Percentiles rank a stretch among this genome's conserved stretches.
These are phyloP conservation scores for Hericium alpestre DNA, from an alignment of 768 basidiomycete species.

Conservation along the genomic window DNA sequence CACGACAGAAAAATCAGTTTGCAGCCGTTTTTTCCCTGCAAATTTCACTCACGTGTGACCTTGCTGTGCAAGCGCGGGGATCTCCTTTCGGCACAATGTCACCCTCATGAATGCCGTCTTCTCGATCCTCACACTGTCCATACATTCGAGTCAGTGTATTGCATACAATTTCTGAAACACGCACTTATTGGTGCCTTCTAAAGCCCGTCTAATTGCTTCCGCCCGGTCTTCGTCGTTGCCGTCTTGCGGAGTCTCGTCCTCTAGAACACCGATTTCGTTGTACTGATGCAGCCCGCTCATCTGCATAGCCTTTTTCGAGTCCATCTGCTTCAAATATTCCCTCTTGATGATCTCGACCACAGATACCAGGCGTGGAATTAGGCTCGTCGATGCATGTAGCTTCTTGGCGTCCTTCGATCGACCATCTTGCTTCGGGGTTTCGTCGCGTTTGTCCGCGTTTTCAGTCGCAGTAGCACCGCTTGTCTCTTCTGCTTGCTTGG, in stretches of 20 bases:
- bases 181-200: slow-evolving; percentile 54
- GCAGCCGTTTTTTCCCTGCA: background rate
- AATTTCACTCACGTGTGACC: slow-evolving; percentile 41
- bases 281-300: slow-evolving; percentile 62
- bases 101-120: slow-evolving; percentile 63
- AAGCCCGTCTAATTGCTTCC: slow-evolving; percentile 23
- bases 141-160: background rate
- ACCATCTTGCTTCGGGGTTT: background rate
- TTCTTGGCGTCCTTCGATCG: background rate
- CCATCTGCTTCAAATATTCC: slow-evolving; percentile 53
- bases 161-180: slow-evolving; percentile 14
- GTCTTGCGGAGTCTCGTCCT: slow-evolving; percentile 24
- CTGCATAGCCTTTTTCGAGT: slow-evolving; percentile 17
- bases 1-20: background rate
- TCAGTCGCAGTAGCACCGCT: background rate
- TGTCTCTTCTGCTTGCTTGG: background rate
- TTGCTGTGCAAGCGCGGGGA: slow-evolving; percentile 21
- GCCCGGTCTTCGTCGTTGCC: slow-evolving; percentile 13
- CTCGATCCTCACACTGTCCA: slow-evolving; percentile 10
- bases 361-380: slow-evolving; percentile 56
- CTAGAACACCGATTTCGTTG: slow-evolving; percentile 55
- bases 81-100: slow-evolving; percentile 41
- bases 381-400: slow-evolving; percentile 25
- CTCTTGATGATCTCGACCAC: slow-evolving; percentile 82
- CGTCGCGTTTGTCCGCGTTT: background rate